phyloP scores from a whole-genome alignment of 306 rosid genomes.

The Cicer pinnatifidum region DNA sequence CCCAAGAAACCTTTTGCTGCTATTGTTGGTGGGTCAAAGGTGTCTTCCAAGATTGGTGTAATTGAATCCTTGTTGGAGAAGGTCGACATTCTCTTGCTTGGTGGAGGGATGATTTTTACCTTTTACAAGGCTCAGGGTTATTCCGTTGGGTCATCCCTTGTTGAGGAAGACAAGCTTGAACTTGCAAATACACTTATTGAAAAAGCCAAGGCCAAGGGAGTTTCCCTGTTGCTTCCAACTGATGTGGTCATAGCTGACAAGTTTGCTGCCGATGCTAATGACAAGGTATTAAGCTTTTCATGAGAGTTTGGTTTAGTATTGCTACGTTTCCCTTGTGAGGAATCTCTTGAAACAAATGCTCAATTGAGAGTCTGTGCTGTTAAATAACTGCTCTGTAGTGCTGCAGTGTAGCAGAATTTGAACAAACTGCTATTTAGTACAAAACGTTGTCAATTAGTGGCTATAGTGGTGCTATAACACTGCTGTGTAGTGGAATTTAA shows the following conservation, averaged over 20 bases:
- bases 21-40: conserved; percentile 93
- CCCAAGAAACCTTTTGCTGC: conserved; percentile 98
- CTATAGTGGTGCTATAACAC: too few species aligned
- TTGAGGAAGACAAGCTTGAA: conserved; percentile 82
- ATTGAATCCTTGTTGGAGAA: conserved; percentile 86
- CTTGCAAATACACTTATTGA: conserved; percentile 77
- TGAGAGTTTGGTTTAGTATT: conserved; percentile 6
- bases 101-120: conserved; percentile 95
- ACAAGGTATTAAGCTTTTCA: conserved; percentile 63
- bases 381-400: too few species aligned
- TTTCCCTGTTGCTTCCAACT: conserved; percentile 84
- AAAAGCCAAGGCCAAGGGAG: conserved; percentile 89
- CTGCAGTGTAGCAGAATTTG: too few species aligned
- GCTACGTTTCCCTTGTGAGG: neutral
- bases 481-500: too few species aligned
- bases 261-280: conserved; percentile 87
- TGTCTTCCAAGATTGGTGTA: conserved; percentile 90
- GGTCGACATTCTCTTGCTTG: conserved; percentile 77
- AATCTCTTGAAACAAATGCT: neutral
- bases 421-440: too few species aligned
- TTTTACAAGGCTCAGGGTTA: conserved; percentile 96
- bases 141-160: conserved; percentile 85
- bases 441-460: too few species aligned
- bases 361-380: neutral
- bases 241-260: conserved; percentile 89